Evolutionary conservation across 2,329 filamentous ascomycete genomes (phyloP).

Genomic region (Exutisphaerella laricina): DNA sequence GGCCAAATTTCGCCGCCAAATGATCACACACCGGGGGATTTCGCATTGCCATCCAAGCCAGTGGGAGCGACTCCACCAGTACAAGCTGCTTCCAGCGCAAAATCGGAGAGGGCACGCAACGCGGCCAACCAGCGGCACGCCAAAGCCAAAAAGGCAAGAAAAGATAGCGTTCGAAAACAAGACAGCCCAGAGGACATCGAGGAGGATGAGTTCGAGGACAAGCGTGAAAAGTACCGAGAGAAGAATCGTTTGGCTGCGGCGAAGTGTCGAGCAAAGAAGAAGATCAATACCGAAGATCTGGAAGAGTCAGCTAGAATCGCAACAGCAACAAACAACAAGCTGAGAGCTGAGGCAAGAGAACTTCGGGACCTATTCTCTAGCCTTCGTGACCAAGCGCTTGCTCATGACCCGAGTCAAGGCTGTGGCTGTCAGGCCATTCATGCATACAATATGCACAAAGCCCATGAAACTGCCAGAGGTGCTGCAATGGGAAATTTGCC

Average conservation of each 20-base stretch:
- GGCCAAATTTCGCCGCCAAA: conserved; percentile 39
- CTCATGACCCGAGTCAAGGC: conserved; percentile 27
- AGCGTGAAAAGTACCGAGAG: conserved; percentile 57
- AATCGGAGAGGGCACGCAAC: conserved; percentile 30
- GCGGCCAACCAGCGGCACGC: conserved; percentile 29
- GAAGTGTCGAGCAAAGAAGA: conserved; percentile 68
- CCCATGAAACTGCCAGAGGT: conserved; percentile 22
- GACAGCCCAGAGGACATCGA: conserved; percentile 13
- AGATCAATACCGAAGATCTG: conserved; percentile 50
- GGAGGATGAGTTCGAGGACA: conserved; percentile 35
- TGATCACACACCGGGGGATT: conserved; percentile 20
- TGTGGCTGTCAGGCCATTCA: conserved; percentile 32
- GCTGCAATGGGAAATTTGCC: conserved; percentile 12
- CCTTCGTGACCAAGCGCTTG: conserved; percentile 30
- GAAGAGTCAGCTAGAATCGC: conserved; percentile 43
- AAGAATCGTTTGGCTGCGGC: conserved; percentile 67
- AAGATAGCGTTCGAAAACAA: conserved; percentile 13
- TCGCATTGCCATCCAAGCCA: neutral
- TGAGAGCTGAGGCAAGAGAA: conserved; percentile 30
- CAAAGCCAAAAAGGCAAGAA: conserved; percentile 26
- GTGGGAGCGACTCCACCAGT: conserved; percentile 5
- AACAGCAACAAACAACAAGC: conserved; percentile 28
- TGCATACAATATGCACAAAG: conserved; percentile 32
- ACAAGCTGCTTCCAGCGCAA: conserved; percentile 15
- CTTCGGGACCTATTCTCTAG: conserved; percentile 31